Evolutionary conservation across 1,139 yeast genomes (phyloP), one percentile per base, ranked within the genome.

Genomic region (Wickerhamiella infanticola): DNA sequence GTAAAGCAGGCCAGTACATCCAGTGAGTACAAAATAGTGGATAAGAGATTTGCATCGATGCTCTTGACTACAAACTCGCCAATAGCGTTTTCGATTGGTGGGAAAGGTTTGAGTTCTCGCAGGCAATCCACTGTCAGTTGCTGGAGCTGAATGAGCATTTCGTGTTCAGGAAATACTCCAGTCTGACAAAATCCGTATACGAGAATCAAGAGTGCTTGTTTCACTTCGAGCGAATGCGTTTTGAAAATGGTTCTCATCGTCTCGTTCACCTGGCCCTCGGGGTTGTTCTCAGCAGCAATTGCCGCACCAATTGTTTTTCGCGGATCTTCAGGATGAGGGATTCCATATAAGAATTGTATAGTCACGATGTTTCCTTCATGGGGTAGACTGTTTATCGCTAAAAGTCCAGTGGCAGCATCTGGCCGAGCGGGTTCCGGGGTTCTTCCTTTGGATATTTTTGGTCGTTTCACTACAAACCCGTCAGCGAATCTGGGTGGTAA

Each of bases 391-490:
- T 29, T 11, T 11, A 29, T 29, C 9, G 33, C 33, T 29, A 29
- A 29, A 7, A 29, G 9, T 7, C 11, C 33, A 1, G 11, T 29
- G 2, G 33, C 33, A 7, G 33, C 11, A 7, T 29, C 33, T 18
- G 18, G 18, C 18, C 18, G 18, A 29, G 33, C 11, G 7, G 33
- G 33, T 11, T 29, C 33, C 11, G 11, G 9, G 7, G 7, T 29
- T 11, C 9, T 29, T 7, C 11, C 18, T n/a, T 9, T 8, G 37
- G 37, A 35, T 6, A 35, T 11, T 13, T 41, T 41, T 27, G 47
- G 47, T 33, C 40, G 44, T 24, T 49, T 47, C 24, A 50, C 11
- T 0, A 40, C 42, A 23, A 50, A 50, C n/a, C 52, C 53, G 36
- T 50, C 53, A 37, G 49, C 42, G 39, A 49, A 39, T 3, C 40